Conservation (phyloP, 352 stramenopile species). For the Pythium dissimile region DNA sequence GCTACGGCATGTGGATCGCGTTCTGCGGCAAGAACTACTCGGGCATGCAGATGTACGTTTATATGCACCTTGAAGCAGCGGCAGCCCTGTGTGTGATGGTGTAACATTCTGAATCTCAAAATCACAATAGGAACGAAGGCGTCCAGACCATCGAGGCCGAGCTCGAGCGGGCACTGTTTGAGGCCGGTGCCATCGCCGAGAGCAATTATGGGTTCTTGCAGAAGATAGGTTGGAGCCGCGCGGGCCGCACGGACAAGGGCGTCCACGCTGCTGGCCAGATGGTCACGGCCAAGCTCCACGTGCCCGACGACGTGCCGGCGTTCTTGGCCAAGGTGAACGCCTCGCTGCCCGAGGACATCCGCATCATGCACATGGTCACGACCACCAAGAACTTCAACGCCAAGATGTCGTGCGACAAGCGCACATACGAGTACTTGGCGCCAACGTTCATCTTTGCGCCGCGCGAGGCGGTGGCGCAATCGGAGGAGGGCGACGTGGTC, state of each 20-base stretch:
- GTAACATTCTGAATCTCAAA: neutral
- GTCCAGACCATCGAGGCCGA: constrained; percentile 90
- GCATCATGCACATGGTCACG: constrained; percentile 75
- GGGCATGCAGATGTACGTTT: constrained; percentile 82
- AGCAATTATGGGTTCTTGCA: constrained; percentile 89
- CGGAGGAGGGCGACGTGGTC: neutral
- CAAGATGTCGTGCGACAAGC: constrained; percentile 85
- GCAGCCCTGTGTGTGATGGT: neutral
- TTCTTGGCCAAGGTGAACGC: constrained; percentile 77
- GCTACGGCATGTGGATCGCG: constrained; percentile 81
- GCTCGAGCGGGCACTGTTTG: constrained; percentile 84
- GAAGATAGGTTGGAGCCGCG: constrained; percentile 89
- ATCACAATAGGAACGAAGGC: constrained; percentile 63
- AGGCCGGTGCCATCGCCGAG: constrained; percentile 83
- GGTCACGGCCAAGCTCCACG: constrained; percentile 82
- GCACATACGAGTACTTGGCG: constrained; percentile 90
- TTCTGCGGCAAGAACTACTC: constrained; percentile 90
- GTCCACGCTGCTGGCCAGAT: constrained; percentile 87
- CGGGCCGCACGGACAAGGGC: constrained; percentile 89
- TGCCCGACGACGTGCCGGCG: constrained; percentile 60
- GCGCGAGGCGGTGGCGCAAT: constrained; percentile 15
- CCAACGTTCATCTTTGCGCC: constrained; percentile 86
- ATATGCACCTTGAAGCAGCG: neutral
- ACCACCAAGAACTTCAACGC: constrained; percentile 92
- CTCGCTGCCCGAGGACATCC: constrained; percentile 75